Evolutionary conservation across 2,329 filamentous ascomycete species (phyloP), one percentile per base, ranked within the genome.

Genomic region (Cadophora luteo-olivacea): DNA sequence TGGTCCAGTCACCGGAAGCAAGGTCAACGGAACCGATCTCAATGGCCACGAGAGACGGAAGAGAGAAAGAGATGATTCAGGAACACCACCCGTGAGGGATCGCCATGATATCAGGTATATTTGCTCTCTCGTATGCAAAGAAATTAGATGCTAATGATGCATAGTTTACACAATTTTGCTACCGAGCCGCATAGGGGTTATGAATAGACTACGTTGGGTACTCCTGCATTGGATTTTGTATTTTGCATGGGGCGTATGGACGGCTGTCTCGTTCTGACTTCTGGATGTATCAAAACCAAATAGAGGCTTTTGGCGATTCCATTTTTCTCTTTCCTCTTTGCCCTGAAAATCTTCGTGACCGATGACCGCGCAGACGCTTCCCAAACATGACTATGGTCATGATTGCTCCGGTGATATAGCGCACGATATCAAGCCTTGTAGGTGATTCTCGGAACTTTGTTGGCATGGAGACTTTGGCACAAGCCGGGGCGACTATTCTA

Each of bases 21-120:
- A 67, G 5, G 57, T 61, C 12, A 75, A 71, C 48, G 69, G 66
- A n/a, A 11, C 29, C 7, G 70, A 72, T 70, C 51, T 58, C 11
- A 74, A 74, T 65, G 73, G 73, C 12, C 65, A 71, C 64, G 66
- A 67, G 33, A 68, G 73, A 57, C 70, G 72, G 9, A 75, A 77
- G 52, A 72, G 74, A 60, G 76, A 78, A 61, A 70, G 76, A 61
- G 72, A 75, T n/a, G 71, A 72, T 12, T 70, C 75, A 0, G 61
- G 61, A 32, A 75, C 73, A 6, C 75, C 76, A 32, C 72, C 76
- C 58, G 76, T 78, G 9, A 70, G 77, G 68, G 77, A 79, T 72
- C 75, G 77, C 67, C 70, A 77, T 55, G 77, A 79, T 73, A 79
- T 79, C 61, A 78, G 76, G 77, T 77, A 75, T 57, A 64, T 38